A percentile compares a stretch with the other conserved stretches of the same genome.
Evolutionary conservation across 202 grass and related monocot genomes (phyloP).

Genomic region (Carex arenaria): DNA sequence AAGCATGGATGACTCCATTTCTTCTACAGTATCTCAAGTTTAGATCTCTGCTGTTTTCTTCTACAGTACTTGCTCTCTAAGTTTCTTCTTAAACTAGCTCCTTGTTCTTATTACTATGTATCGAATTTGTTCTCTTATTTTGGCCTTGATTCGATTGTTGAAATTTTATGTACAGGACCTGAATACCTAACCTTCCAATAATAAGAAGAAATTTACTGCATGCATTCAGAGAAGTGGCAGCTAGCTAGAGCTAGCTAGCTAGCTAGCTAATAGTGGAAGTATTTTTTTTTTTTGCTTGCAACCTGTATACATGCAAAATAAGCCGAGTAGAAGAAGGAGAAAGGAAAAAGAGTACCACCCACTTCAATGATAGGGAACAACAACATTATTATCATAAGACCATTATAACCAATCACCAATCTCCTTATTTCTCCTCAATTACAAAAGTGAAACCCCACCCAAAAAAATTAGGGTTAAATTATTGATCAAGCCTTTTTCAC

Average conservation of each 20-base stretch:
- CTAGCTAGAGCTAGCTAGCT: neutral
- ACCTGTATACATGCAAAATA: neutral
- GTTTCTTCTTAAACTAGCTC: neutral
- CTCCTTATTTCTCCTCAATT: neutral
- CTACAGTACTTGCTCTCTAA: neutral
- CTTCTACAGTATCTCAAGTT: neutral
- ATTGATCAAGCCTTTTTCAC: neutral
- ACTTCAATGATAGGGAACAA: constrained; percentile 4
- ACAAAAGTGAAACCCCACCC: neutral
- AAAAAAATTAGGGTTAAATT: constrained; percentile 17
- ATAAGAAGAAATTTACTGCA: neutral
- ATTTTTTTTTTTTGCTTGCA: neutral
- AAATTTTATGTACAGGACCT: neutral
- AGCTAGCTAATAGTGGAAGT: neutral
- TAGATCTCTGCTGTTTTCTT: neutral
- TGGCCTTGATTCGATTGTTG: neutral
- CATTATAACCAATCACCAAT: constrained; percentile 6
- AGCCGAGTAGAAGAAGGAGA: neutral
- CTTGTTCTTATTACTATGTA: neutral
- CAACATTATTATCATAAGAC: constrained; percentile 17
- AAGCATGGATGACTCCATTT: neutral
- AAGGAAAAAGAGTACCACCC: neutral
- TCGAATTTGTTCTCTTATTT: neutral
- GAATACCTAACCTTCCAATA: neutral
- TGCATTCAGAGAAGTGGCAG: neutral